These are phyloP conservation scores for Metarhizium sp. DNA, from an alignment of 2,329 filamentous ascomycete genomes.

Conservation along the genomic window DNA sequence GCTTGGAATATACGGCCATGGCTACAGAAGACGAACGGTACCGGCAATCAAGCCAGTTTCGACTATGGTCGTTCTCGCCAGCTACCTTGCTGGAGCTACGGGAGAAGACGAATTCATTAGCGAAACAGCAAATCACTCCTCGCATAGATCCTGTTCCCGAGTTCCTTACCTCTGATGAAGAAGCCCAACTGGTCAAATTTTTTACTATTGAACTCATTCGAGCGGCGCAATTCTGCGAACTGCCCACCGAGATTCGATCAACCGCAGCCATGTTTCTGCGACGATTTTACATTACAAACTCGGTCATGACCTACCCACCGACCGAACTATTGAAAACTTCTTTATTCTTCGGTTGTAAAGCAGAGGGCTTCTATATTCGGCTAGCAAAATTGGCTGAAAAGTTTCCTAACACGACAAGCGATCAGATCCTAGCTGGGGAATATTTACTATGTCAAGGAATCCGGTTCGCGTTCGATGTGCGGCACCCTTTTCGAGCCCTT, in stretches of 20 bases:
- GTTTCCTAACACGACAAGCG: conserved; percentile 61
- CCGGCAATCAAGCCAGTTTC: conserved; percentile 79
- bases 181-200: conserved; percentile 70
- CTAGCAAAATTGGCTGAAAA: conserved; percentile 56
- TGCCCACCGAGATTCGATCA: conserved; percentile 40
- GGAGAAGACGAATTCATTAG: conserved; percentile 68
- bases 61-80: conserved; percentile 85
- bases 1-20: conserved; percentile 34
- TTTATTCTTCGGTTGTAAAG: conserved; percentile 89
- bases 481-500: conserved; percentile 79
- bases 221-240: conserved; percentile 43
- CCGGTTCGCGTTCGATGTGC: conserved; percentile 86
- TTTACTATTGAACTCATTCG: conserved; percentile 55
- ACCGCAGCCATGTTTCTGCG: conserved; percentile 85
- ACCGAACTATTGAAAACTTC: conserved; percentile 82
- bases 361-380: conserved; percentile 72
- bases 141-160: conserved; percentile 55
- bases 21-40: conserved; percentile 85
- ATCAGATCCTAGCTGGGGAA: conserved; percentile 82
- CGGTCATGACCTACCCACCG: conserved; percentile 91
- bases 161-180: conserved; percentile 75
- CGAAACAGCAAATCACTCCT: conserved; percentile 49
- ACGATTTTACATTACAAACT: conserved; percentile 93
- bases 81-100: conserved; percentile 63
- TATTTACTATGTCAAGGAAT: conserved; percentile 88